A percentile compares a stretch with the other conserved stretches of the same genome.
Evolutionary conservation across 371 early-diverging fungal species (phyloP).

Genomic region (Mortierella sp.): DNA sequence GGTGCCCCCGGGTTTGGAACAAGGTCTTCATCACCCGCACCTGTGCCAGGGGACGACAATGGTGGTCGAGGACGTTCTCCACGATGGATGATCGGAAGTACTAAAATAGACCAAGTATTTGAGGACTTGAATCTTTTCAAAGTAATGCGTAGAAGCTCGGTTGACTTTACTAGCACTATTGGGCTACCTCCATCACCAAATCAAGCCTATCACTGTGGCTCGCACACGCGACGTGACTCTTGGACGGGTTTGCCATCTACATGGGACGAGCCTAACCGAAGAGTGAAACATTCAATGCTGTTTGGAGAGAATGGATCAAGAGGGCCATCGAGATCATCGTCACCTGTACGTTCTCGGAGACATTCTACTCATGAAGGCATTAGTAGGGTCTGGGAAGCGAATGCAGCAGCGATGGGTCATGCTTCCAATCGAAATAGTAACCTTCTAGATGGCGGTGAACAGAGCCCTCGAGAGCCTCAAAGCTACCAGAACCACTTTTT

Average conservation of each 20-base stretch:
- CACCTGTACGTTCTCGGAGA: slow-evolving; percentile 22
- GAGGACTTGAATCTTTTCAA: slow-evolving; percentile 45
- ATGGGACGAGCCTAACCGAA: slow-evolving; percentile 35
- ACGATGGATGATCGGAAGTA: slow-evolving; percentile 25
- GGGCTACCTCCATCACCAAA: slow-evolving; percentile 13
- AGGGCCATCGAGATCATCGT: slow-evolving; percentile 9
- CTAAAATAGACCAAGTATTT: slow-evolving; percentile 36
- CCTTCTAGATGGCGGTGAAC: neutral
- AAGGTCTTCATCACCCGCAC: slow-evolving; percentile 2
- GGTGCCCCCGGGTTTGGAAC: slow-evolving; percentile 6
- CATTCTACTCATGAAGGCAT: slow-evolving; percentile 8
- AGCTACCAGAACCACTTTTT: slow-evolving; percentile 19
- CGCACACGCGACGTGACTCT: slow-evolving; percentile 26
- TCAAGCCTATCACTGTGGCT: neutral
- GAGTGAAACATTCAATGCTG: slow-evolving; percentile 35
- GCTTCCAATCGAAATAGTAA: neutral
- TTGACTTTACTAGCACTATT: neutral
- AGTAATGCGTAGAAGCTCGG: slow-evolving; percentile 5
- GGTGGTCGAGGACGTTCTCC: slow-evolving; percentile 17
- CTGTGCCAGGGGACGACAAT: neutral
- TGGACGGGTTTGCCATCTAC: slow-evolving; percentile 40
- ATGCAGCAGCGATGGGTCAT: neutral
- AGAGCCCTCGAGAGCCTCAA: neutral
- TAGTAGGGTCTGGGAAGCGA: slow-evolving; percentile 7
- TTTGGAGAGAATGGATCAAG: slow-evolving; percentile 37